phyloP scores from a whole-genome alignment of 2,329 filamentous ascomycete genomes.

The Cladosporium sp. region DNA sequence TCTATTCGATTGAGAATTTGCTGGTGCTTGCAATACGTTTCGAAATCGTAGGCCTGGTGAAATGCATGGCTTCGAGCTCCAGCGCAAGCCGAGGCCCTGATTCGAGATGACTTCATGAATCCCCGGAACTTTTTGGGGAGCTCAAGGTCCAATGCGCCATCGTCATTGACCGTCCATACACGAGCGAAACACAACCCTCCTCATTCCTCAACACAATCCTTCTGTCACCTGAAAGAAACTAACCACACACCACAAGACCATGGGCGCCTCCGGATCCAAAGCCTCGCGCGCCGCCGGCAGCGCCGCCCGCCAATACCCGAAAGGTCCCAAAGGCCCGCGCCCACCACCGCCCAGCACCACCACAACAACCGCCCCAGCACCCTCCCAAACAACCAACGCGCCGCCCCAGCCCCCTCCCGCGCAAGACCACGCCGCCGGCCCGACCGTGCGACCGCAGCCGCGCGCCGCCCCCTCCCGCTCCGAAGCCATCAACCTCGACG shows the following conservation, averaged over 20 bases:
- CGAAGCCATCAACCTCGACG: constrained; percentile 54
- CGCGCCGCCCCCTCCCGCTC: constrained; percentile 34
- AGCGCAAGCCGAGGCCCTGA: constrained; percentile 6
- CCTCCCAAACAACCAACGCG: constrained; percentile 24
- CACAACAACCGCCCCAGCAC: constrained; percentile 19
- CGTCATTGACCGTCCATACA: background rate
- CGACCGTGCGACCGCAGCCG: constrained; percentile 35
- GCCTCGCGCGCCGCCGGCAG: constrained; percentile 46
- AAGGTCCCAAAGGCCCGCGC: constrained; percentile 28
- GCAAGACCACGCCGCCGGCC: constrained; percentile 30
- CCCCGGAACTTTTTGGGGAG: constrained; percentile 6
- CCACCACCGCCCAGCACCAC: constrained; percentile 19
- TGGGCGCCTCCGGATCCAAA: constrained; percentile 57
- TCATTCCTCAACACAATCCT: background rate
- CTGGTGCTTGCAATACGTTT: too few relatives aligned
- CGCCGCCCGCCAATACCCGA: constrained; percentile 51
- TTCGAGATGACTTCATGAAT: constrained; percentile 8
- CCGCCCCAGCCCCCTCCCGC: constrained; percentile 21
- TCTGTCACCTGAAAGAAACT: background rate
- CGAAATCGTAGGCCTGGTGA: too few relatives aligned
- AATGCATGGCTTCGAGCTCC: background rate
- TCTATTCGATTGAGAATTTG: too few relatives aligned
- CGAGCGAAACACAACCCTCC: background rate
- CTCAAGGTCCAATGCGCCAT: background rate
- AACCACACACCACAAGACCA: too few relatives aligned